Base-by-base conservation (phyloP, 2,329 filamentous ascomycete genomes). In the Cytospora schulzeri region DNA sequence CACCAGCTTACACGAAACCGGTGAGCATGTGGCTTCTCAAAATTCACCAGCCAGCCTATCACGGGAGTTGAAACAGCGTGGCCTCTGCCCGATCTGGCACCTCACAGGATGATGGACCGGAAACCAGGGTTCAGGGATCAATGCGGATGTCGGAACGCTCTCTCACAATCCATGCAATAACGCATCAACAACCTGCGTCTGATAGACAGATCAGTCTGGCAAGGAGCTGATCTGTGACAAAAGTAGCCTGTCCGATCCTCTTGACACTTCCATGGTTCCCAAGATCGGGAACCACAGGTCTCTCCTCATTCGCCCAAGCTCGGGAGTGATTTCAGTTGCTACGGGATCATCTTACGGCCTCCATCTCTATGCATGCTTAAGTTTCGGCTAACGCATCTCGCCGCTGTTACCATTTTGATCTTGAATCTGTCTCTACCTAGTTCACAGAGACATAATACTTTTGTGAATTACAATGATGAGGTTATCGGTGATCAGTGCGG, bases 21-120 rank as follows among this genome's bases (percentile, higher is more conserved):
- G 63, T 65, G 63, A 59, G 45, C 29, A 24, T 45, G 55, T 65
- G 63, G 51, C 63, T 63, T 35, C 31, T 38, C 35, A 53, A 48
- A 45, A 55, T 45, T 56, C 60, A 56, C 24, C 38, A 45, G 33
- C n/a, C 31, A 55, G 38, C 64, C 56, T 51, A 31, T 50, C 51
- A 28, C 28, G 50, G 48, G 29, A 41, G 53, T 29, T 19, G 51
- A 29, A 8, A 41, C 19, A 62, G 45, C 52, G 59, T 31, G 53
- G 54, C 24, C 60, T 41, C 48, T 59, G 48, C 54, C 60, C 31
- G 53, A 60, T 62, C 57, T 52, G 56, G 57, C 52, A 35, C 50
- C 38, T 57, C 28, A 22, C 61, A 54, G 53, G 53, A 56, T 53
- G 57, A 50, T 50, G 31, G 35, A 38, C 45, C 56, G 31, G 51